Conservation (phyloP, 2,329 filamentous ascomycete genomes). For the Stenocarpella maydis region DNA sequence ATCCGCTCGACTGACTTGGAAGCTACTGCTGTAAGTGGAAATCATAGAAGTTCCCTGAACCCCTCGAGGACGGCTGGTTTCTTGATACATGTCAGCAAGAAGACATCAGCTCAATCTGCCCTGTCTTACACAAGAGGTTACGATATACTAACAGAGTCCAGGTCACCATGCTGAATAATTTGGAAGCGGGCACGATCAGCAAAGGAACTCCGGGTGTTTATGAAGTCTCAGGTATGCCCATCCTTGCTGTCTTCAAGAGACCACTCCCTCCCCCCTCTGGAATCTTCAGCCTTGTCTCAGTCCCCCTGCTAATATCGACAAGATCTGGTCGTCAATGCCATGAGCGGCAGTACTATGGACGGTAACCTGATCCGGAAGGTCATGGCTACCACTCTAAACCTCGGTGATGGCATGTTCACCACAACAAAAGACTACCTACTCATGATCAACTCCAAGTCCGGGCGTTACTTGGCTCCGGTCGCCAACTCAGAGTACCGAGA, state of each 20-base stretch:
- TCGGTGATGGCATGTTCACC: not conserved
- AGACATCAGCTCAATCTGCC: not conserved
- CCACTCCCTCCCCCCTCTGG: not conserved
- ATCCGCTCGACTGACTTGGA: constrained; percentile 1
- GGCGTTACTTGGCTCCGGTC: not conserved
- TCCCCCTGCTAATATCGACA: not conserved
- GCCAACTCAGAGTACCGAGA: constrained; percentile 4
- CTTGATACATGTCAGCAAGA: not conserved
- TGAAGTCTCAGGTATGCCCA: not conserved
- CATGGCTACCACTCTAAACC: not conserved
- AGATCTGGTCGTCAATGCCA: constrained; percentile 10
- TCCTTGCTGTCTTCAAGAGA: not conserved
- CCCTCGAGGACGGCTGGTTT: not conserved
- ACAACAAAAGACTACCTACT: constrained; percentile 1
- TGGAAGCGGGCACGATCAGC: not conserved
- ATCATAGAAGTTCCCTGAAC: not conserved
- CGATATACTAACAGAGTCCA: not conserved
- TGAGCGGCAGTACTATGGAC: not conserved
- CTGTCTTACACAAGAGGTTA: not conserved
- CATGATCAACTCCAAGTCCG: constrained; percentile 1
- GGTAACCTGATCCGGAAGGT: not conserved
- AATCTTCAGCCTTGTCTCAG: not conserved
- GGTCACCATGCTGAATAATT: not conserved
- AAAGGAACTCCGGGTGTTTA: not conserved
- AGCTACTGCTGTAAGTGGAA: not conserved